Percentiles rank a stretch among this genome's conserved stretches.
These are phyloP conservation scores for Dothistroma septosporum DNA, from an alignment of 2,329 filamentous ascomycete species.

Conservation along the genomic window DNA sequence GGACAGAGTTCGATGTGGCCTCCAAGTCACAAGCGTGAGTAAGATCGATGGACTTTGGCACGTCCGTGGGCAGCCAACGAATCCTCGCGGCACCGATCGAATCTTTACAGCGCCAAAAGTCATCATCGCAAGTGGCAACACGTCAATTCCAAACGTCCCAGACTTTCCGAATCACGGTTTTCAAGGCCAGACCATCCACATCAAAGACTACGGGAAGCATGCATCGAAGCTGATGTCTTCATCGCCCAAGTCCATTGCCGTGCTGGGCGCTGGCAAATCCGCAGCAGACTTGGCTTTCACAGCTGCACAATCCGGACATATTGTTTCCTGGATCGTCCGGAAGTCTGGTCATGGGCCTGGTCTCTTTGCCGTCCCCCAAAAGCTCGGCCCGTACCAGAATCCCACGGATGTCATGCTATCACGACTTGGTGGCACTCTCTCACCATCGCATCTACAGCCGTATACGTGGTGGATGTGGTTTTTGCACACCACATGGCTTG, in stretches of 20 bases:
- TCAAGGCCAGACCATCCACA: conserved; percentile 28
- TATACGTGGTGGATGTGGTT: conserved; percentile 12
- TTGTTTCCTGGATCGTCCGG: conserved; percentile 37
- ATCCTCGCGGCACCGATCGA: background rate
- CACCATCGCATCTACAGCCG: background rate
- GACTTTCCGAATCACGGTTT: conserved; percentile 29
- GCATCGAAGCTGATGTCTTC: background rate
- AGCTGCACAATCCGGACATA: conserved; percentile 32
- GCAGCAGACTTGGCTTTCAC: conserved; percentile 40
- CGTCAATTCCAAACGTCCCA: conserved; percentile 31
- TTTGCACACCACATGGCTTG: background rate
- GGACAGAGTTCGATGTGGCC: conserved; percentile 15
- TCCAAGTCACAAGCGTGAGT: background rate
- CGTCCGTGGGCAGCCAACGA: background rate
- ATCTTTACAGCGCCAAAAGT: conserved; percentile 14
- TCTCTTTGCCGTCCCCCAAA: background rate
- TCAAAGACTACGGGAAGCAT: conserved; percentile 31
- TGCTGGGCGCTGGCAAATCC: conserved; percentile 39
- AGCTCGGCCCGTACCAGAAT: background rate
- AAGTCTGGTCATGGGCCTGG: conserved; percentile 30
- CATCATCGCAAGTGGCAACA: conserved; percentile 27
- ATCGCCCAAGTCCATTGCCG: conserved; percentile 22
- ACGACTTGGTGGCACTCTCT: background rate
- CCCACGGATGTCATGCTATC: background rate
- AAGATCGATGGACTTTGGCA: background rate